Base-by-base conservation (phyloP, 768 basidiomycete genomes). In the Tephrocybe sp. region DNA sequence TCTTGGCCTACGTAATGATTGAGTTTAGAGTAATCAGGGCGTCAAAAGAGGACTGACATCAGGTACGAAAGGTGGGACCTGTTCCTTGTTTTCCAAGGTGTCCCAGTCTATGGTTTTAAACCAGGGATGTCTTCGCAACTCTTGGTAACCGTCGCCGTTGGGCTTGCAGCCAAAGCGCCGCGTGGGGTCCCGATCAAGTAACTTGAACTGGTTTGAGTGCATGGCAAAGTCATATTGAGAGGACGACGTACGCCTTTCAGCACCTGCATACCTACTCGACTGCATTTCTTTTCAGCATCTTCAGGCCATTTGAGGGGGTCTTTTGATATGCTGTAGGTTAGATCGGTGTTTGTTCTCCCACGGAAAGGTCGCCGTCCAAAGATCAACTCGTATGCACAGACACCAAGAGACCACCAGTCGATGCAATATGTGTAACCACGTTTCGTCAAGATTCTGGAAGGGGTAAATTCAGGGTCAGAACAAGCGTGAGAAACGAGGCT, bases 371-470 rank as follows among this genome's bases (percentile, higher is more conserved):
- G 79, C 47, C 89, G 84, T 24, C 93, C 93, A 60, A 96, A 96
- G 21, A 95, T 79, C 19, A 98, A 80, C 61, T 98, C 94, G 64
- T 90, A 96, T 40, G 89, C 86, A 67, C 92, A 90, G 47, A 98
- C 89, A 15, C 94, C 94, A 0, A 98, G 80, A 16, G 92, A 95
- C 94, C 94, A 98, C 90, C 92, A 97, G 66, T 98, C 94, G 58
- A 97, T 92, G 27, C 86, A 84, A 61, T 86, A 92, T 3, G 92
- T 92, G 69, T 99, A 99, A 13, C 96, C 96, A 53, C 90, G 85
- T 68, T 97, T 97, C 37, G 84, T 76, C 34, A 99, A 74, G 38
- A 99, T 96, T 64, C 76, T 80, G 57, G 13, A 41, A 26, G 40
- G 47, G 44, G 26, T 18, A 2, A 55, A 49, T 16, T 55, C 37